Evolutionary conservation across 2,329 filamentous ascomycete species (phyloP).

Genomic region (Cephalotrichum gorgonifer): DNA sequence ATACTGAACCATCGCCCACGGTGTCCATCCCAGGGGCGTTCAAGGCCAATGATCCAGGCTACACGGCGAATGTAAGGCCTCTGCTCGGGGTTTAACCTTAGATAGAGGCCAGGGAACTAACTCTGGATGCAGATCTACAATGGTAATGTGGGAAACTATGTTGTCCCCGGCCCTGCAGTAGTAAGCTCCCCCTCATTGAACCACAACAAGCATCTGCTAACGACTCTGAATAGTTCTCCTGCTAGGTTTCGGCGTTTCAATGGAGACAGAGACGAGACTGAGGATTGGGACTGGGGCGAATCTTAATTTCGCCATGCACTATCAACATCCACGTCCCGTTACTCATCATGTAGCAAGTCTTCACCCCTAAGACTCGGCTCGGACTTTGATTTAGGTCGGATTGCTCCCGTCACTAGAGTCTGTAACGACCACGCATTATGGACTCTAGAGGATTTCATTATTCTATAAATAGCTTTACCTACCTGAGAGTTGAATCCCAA

Average conservation of each 20-base stretch:
- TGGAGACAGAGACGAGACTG: too few species aligned
- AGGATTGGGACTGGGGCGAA: too few species aligned
- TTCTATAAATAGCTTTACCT: too few species aligned
- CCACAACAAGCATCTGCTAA: background rate
- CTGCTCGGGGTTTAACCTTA: background rate
- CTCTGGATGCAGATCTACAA: background rate
- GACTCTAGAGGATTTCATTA: too few species aligned
- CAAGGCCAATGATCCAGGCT: conserved; percentile 31
- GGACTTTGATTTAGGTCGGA: too few species aligned
- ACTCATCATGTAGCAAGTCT: too few species aligned
- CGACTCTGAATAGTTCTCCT: background rate
- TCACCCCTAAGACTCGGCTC: too few species aligned
- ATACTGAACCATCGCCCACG: conserved; percentile 28
- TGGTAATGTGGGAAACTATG: conserved; percentile 1
- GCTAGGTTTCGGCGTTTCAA: background rate
- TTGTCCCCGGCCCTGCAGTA: conserved; percentile 3
- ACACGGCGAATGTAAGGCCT: conserved; percentile 18
- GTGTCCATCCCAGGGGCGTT: conserved; percentile 29
- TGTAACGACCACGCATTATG: too few species aligned
- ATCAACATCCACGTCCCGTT: too few species aligned
- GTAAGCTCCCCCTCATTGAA: background rate
- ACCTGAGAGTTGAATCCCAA: too few species aligned
- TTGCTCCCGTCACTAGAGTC: too few species aligned
- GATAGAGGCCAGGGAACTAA: background rate
- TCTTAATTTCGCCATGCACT: too few species aligned